These are phyloP conservation scores for Erysiphe pulchra DNA, from an alignment of 2,329 filamentous ascomycete species.

Conservation along the genomic window DNA sequence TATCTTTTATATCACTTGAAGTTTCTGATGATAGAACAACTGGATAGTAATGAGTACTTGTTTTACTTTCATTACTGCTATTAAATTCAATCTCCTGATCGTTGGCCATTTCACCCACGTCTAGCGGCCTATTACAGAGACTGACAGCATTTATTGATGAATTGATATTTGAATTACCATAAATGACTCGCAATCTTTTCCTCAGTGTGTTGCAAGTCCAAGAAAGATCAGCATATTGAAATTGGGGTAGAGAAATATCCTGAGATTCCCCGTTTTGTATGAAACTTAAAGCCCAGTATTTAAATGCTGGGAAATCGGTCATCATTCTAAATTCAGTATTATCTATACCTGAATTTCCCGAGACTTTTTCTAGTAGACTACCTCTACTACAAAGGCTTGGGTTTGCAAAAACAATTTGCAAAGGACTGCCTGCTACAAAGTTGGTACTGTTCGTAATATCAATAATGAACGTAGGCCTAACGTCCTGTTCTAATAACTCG, in stretches of 20 bases:
- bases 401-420: constrained; percentile 45
- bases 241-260: constrained; percentile 26
- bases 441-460: constrained; percentile 36
- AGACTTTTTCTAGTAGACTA: constrained; percentile 9
- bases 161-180: constrained; percentile 21
- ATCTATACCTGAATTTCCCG: constrained; percentile 8
- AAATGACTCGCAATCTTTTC: constrained; percentile 41
- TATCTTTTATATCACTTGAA: background rate
- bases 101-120: background rate
- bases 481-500: constrained; percentile 53
- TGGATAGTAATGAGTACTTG: background rate
- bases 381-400: constrained; percentile 28
- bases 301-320: constrained; percentile 35
- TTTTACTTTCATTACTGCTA: background rate
- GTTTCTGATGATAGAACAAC: background rate
- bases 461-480: constrained; percentile 50
- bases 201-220: constrained; percentile 50
- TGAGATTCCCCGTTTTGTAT: constrained; percentile 24
- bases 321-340: constrained; percentile 14
- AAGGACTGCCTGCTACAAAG: constrained; percentile 20
- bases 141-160: background rate
- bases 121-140: background rate
- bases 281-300: constrained; percentile 37
- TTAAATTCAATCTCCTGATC: background rate
- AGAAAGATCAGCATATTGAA: constrained; percentile 33